Percentiles rank a stretch among this genome's conserved stretches.
phyloP scores from a whole-genome alignment of 495 filamentous ascomycete genomes.

The Neohortaea acidophila region DNA sequence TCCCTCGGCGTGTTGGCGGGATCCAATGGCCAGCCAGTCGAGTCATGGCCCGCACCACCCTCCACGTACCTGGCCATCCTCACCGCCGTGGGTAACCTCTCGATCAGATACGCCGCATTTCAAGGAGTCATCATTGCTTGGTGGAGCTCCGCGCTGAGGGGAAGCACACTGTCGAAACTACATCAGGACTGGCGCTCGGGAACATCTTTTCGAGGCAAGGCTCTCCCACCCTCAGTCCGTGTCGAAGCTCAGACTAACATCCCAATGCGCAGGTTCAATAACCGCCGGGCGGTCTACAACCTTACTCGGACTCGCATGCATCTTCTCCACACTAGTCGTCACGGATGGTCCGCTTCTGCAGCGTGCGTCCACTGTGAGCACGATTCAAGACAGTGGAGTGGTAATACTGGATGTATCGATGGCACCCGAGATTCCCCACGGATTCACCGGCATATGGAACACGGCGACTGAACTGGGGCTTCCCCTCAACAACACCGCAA shows the following conservation, averaged over 20 bases:
- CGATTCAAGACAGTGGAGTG: background rate
- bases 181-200: conserved; percentile 3
- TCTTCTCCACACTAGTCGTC: conserved; percentile 5
- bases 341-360: conserved; percentile 13
- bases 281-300: conserved; percentile 3
- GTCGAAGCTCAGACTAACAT: background rate
- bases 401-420: conserved; percentile 3
- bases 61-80: conserved; percentile 6
- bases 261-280: conserved; percentile 3
- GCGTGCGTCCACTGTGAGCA: conserved; percentile 8
- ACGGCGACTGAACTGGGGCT: background rate
- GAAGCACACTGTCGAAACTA: conserved; percentile 4
- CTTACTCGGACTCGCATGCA: conserved; percentile 6
- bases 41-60: conserved; percentile 3
- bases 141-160: conserved; percentile 3
- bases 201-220: background rate
- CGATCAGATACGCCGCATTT: conserved; percentile 3
- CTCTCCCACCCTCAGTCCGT: background rate
- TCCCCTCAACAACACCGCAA: background rate
- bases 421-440: conserved; percentile 3
- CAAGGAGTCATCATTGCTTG: conserved; percentile 7
- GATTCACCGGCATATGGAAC: background rate
- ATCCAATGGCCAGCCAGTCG: conserved; percentile 3
- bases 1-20: conserved; percentile 2
- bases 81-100: conserved; percentile 5